Conservation (phyloP, 2,329 filamentous ascomycete species). For the Chalaropsis thielavioides region DNA sequence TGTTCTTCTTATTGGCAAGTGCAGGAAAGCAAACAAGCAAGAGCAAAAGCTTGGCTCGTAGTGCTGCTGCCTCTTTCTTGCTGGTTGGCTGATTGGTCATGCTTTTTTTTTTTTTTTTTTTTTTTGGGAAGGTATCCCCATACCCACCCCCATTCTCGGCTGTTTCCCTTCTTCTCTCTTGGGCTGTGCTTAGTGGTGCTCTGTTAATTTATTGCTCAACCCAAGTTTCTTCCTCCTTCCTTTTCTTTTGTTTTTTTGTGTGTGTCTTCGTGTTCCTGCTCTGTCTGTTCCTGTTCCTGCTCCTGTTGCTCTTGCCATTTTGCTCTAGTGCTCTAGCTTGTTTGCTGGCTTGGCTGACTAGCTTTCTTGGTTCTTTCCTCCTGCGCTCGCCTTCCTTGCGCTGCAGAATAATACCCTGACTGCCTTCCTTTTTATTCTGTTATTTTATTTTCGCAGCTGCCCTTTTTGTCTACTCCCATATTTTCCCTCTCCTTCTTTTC, state of each 20-base stretch:
- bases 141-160: neutral
- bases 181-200: neutral
- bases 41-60: neutral
- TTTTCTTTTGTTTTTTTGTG: too few relatives aligned
- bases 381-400: slow-evolving; percentile 1
- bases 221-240: neutral
- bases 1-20: neutral
- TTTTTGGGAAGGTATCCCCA: too few relatives aligned
- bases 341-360: neutral
- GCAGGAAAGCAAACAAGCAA: neutral
- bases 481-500: slow-evolving; percentile 1
- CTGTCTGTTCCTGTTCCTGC: neutral
- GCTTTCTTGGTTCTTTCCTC: neutral
- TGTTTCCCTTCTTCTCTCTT: neutral
- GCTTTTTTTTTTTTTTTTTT: too few relatives aligned
- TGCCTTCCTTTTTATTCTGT: neutral
- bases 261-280: neutral
- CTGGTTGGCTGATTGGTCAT: neutral
- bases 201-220: neutral
- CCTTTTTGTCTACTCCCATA: neutral
- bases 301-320: neutral
- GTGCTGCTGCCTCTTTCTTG: neutral
- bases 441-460: slow-evolving; percentile 1
- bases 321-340: neutral
- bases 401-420: neutral